These are phyloP conservation scores for Coemansia sp. DNA, from an alignment of 192 early-diverging fungal genomes.

Conservation along the genomic window DNA sequence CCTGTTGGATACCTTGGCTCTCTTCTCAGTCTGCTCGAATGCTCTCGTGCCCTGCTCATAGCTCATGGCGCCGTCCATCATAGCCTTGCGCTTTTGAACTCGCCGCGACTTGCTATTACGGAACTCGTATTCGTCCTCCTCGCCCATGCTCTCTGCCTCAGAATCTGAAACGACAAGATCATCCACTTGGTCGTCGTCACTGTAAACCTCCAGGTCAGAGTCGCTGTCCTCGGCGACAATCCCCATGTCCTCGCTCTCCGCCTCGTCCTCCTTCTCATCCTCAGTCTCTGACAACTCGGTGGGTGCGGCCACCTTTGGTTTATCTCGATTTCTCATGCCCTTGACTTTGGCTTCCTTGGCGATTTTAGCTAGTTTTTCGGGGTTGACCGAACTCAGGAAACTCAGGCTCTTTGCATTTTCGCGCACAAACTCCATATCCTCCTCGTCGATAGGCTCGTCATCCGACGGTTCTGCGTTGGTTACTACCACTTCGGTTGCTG, in stretches of 20 bases:
- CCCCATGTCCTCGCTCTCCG: constrained; percentile 10
- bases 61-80: constrained; percentile 41
- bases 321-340: neutral
- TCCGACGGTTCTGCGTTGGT: neutral
- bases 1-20: constrained; percentile 43
- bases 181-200: constrained; percentile 13
- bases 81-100: constrained; percentile 43
- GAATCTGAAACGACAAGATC: constrained; percentile 7
- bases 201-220: constrained; percentile 34
- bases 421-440: constrained; percentile 49
- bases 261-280: constrained; percentile 8
- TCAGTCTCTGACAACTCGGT: constrained; percentile 26
- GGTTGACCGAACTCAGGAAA: constrained; percentile 38
- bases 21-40: constrained; percentile 42
- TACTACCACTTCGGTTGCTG: neutral
- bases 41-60: constrained; percentile 37
- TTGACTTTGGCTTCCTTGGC: constrained; percentile 38
- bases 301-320: constrained; percentile 6
- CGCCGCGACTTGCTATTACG: constrained; percentile 45
- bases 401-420: constrained; percentile 31
- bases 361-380: constrained; percentile 25
- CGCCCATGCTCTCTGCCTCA: constrained; percentile 16
- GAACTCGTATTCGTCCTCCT: constrained; percentile 15
- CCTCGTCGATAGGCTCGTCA: constrained; percentile 41
- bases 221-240: constrained; percentile 17